Base-by-base conservation (phyloP, 169 alveolate genomes). In the Eimeria tenella region DNA sequence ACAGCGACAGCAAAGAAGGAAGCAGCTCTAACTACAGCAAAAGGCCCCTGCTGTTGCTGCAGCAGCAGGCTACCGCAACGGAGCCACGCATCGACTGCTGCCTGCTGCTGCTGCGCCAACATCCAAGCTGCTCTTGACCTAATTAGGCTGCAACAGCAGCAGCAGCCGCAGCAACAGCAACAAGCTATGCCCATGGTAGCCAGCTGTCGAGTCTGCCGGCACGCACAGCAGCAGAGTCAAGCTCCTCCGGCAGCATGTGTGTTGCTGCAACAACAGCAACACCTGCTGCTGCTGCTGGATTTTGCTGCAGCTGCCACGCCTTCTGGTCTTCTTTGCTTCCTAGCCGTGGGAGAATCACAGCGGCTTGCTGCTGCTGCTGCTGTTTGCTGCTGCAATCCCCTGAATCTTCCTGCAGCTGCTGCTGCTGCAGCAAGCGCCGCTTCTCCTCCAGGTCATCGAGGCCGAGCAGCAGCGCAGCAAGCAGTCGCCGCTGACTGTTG, bases 211-310 rank as follows among this genome's bases (percentile, higher is more conserved):
- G 60, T 4, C 84, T 74, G 62, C 84, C 84, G 11, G 84, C 84
- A 42, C 84, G 84, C 17, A 74, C 84, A 31, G 60, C 84, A 42
- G 84, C 84, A 74, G 84, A 42, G 52, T 74, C 84, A 4, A 74
- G 62, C 23, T 74, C 62, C 60, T 74, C 84, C 11, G 84, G 84
- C 84, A 74, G 84, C 84, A 74, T 15, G 8, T 74, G 84, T 5
- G 84, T 74, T 74, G 84, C 42, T 42, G 84, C 84, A 74, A 74
- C 84, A 50, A 74, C 60, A 42, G 84, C 84, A 31, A 74, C 84
- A 31, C 84, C 84, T 42, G 84, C 84, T 50, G 84, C 84, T 42
- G 84, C 84, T 74, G 84, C 84, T 74, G 84, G 68, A 31, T 68
- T 31, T 21, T 68, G 77, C 77, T 68, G 77, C 50, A 23, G 73